A percentile compares a stretch with the other conserved stretches of the same genome.
Evolutionary conservation across 78 protist genomes (phyloP).

Genomic region (Salpingoeca rosetta): DNA sequence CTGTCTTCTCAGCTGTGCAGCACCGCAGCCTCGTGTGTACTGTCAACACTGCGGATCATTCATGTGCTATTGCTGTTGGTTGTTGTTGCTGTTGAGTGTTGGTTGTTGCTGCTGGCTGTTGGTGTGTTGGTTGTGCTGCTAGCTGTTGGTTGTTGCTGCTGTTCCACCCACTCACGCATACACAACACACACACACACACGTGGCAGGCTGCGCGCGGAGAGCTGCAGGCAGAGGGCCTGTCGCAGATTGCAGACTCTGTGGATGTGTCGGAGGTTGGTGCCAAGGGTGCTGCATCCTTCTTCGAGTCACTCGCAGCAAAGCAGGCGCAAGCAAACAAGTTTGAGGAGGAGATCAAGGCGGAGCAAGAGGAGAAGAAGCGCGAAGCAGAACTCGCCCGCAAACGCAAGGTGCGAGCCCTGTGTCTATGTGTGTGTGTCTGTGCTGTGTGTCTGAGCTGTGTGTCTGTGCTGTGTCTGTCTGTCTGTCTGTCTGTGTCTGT

Average conservation of each 20-base stretch:
- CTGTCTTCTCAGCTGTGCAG: no score
- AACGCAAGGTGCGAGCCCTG: neutral
- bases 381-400: neutral
- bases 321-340: neutral
- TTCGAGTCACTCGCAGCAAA: neutral
- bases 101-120: no score
- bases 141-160: no score
- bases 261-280: neutral
- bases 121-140: no score
- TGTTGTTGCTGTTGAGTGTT: no score
- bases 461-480: neutral
- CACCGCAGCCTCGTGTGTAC: no score
- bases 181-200: no score
- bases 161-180: no score
- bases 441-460: no score
- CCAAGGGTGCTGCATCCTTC: neutral
- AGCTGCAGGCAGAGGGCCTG: slow-evolving; percentile 2
- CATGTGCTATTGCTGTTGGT: no score
- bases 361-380: neutral
- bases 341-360: slow-evolving; percentile 12
- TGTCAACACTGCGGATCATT: no score
- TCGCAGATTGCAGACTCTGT: neutral
- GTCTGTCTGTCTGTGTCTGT: neutral
- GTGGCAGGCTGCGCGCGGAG: neutral
- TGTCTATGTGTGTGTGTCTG: neutral